A percentile compares a stretch with the other conserved stretches of the same genome.
Evolutionary conservation across 768 basidiomycete species (phyloP).

Genomic region (Cubamyces sp.): DNA sequence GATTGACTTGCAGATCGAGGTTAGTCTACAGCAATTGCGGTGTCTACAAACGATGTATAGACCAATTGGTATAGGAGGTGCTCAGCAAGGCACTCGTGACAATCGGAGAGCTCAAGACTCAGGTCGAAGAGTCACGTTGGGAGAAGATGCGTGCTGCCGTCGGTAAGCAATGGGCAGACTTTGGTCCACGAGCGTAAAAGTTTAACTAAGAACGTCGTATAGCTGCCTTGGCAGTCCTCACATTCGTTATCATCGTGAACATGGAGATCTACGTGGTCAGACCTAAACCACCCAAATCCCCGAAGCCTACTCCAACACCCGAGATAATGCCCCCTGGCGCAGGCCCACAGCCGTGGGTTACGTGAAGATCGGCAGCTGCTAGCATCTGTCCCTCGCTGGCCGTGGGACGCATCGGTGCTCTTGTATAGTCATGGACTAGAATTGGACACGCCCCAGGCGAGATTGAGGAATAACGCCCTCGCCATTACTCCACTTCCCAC

Average conservation of each 20-base stretch:
- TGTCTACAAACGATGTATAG: background rate
- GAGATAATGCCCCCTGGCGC: constrained; percentile 6
- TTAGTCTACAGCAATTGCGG: constrained; percentile 34
- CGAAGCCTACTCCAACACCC: constrained; percentile 37
- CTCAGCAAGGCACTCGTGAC: constrained; percentile 74
- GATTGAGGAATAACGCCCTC: too few relatives aligned
- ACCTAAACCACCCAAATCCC: constrained; percentile 36
- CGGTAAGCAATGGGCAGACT: constrained; percentile 46
- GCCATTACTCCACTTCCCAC: too few relatives aligned
- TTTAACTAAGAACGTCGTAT: background rate
- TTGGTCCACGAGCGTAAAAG: background rate
- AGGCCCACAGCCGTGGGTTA: constrained; percentile 9
- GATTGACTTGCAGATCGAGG: constrained; percentile 86
- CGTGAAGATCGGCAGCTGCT: background rate
- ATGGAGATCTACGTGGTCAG: constrained; percentile 61
- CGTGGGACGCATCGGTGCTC: background rate
- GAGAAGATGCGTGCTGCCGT: constrained; percentile 86
- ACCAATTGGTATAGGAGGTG: constrained; percentile 55
- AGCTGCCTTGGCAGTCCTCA: constrained; percentile 69
- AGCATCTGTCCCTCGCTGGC: background rate
- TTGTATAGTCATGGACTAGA: too few relatives aligned
- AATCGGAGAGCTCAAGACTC: constrained; percentile 78
- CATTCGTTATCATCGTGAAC: constrained; percentile 66
- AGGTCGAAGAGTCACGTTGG: constrained; percentile 87
- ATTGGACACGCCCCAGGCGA: too few relatives aligned